Evolutionary conservation across 768 basidiomycete genomes (phyloP).

Genomic region (Sporobolomyces phaffii): DNA sequence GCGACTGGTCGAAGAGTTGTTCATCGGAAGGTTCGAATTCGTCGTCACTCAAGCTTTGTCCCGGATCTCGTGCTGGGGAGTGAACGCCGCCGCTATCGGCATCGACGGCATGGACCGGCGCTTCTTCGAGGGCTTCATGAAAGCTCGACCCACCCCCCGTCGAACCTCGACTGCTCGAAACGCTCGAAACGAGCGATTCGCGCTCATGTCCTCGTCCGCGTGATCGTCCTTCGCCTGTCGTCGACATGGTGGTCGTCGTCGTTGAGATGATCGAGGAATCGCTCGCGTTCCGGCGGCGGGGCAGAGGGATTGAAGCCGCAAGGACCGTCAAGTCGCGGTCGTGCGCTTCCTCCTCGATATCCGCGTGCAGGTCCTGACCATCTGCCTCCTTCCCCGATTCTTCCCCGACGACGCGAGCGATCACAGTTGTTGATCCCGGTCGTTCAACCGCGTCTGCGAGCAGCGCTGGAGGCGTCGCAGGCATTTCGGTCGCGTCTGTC

Average conservation of each 20-base stretch:
- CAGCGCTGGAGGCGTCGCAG: no score
- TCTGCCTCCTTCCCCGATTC: not conserved
- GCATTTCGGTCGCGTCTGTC: not conserved
- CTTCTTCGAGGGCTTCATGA: slow-evolving; percentile 1
- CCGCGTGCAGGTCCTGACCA: not conserved
- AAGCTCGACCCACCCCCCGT: slow-evolving; percentile 32
- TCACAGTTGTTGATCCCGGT: no score
- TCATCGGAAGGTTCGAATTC: not conserved
- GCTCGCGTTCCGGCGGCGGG: no score
- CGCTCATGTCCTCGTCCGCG: no score
- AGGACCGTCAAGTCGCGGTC: not conserved
- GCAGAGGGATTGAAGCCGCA: not conserved
- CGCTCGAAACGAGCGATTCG: not conserved
- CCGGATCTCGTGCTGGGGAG: no score
- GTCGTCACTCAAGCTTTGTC: not conserved
- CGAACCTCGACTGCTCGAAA: no score
- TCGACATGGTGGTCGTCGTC: no score
- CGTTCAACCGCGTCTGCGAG: no score
- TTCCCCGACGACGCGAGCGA: not conserved
- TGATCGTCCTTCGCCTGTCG: no score
- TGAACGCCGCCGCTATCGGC: no score
- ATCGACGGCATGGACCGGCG: no score
- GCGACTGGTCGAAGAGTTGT: no score
- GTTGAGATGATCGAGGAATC: not conserved
- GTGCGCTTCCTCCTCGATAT: not conserved